Evolutionary conservation across 768 basidiomycete genomes (phyloP).

Genomic region (Boletus tylopilopsis): DNA sequence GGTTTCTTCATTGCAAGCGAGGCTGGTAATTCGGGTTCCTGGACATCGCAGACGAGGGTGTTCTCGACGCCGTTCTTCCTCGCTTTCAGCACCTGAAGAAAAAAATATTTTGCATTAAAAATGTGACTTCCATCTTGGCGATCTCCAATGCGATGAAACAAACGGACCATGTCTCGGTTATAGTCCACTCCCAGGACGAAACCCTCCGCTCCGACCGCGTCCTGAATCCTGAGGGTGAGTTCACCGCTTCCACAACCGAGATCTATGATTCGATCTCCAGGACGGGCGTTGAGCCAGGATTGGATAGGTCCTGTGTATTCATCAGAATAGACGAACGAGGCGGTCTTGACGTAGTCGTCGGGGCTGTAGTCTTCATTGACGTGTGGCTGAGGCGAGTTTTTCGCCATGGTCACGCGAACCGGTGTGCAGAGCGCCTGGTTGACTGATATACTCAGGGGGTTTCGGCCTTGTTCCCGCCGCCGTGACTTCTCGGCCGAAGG

Average conservation of each 20-base stretch:
- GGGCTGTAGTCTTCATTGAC: constrained; percentile 52
- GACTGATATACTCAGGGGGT: constrained; percentile 4
- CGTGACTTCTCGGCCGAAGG: constrained; percentile 28
- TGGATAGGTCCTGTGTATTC: constrained; percentile 52
- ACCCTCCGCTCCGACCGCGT: constrained; percentile 49
- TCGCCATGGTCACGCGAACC: constrained; percentile 7
- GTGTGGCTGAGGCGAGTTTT: not conserved
- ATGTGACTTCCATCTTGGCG: not conserved
- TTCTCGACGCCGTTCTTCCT: constrained; percentile 41
- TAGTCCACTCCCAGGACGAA: constrained; percentile 66
- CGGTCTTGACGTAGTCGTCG: constrained; percentile 56
- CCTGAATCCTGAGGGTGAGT: constrained; percentile 55
- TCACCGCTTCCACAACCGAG: constrained; percentile 85
- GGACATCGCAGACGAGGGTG: constrained; percentile 53
- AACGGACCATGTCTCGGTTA: constrained; percentile 69
- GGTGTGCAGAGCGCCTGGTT: not conserved
- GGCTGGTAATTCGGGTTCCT: constrained; percentile 38
- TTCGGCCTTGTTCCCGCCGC: constrained; percentile 13
- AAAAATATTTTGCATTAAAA: too few relatives aligned
- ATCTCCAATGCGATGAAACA: not conserved
- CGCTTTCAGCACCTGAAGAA: constrained; percentile 62
- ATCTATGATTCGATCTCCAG: constrained; percentile 70
- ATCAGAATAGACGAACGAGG: constrained; percentile 63
- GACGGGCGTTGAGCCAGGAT: constrained; percentile 53
- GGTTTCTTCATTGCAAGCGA: constrained; percentile 31